Conservation (phyloP, 169 alveolate genomes). For the Neospora caninum region DNA sequence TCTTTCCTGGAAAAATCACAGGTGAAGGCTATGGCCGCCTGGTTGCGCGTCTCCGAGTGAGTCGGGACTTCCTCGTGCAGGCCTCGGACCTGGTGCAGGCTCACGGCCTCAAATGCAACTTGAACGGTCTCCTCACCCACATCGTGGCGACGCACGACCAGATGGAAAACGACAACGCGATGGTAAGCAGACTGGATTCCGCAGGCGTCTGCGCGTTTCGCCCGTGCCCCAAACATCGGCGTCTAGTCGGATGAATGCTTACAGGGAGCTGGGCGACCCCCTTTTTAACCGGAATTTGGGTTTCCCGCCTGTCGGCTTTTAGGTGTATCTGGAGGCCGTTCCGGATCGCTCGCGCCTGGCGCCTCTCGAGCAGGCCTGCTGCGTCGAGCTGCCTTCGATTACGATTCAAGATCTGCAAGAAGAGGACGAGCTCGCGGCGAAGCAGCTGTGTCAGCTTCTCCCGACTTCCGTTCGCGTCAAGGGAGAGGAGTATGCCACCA, state of each 20-base stretch:
- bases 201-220: too few relatives aligned
- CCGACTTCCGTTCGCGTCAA: background rate
- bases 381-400: background rate
- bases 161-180: background rate
- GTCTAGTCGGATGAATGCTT: too few relatives aligned
- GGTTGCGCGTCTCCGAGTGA: background rate
- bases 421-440: background rate
- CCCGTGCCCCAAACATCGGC: too few relatives aligned
- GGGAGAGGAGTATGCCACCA: background rate
- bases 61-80: background rate
- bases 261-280: too few relatives aligned
- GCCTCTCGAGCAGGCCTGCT: slow-evolving; percentile 16
- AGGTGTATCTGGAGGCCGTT: slow-evolving; percentile 31
- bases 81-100: background rate
- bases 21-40: slow-evolving; percentile 16
- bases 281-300: too few relatives aligned
- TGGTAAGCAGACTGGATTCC: background rate
- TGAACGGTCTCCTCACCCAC: background rate
- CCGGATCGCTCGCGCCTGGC: slow-evolving; percentile 11
- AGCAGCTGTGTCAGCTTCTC: background rate
- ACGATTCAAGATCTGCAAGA: background rate
- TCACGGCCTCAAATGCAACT: background rate
- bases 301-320: too few relatives aligned
- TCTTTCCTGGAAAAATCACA: background rate
- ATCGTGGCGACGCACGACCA: background rate